Conservation (phyloP, 176 grass and related monocot genomes). For the Raddia guianensis region DNA sequence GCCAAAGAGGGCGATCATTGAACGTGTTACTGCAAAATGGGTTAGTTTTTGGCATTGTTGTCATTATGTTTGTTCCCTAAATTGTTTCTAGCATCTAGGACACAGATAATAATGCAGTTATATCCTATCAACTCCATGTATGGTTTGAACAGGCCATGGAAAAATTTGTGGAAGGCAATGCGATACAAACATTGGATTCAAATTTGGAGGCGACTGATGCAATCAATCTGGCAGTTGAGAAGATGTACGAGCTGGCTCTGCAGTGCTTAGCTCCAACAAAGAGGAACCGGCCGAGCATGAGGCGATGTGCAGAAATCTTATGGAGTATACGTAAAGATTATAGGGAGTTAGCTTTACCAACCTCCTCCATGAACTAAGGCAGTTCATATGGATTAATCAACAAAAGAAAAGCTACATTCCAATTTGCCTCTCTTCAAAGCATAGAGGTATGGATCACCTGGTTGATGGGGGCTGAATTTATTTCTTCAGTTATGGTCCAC, state of each 20-base stretch:
- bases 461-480: conserved; percentile 4
- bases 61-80: neutral
- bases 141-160: conserved; percentile 59
- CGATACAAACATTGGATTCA: conserved; percentile 63
- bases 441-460: neutral
- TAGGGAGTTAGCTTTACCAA: conserved; percentile 51
- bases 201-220: conserved; percentile 53
- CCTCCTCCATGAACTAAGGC: conserved; percentile 33
- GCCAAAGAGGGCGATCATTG: conserved; percentile 48
- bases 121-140: neutral
- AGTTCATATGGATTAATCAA: conserved; percentile 35
- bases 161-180: conserved; percentile 65
- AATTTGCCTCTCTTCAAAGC: conserved; percentile 47
- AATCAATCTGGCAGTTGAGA: conserved; percentile 56
- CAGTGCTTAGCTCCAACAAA: conserved; percentile 67
- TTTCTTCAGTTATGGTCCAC: conserved; percentile 21
- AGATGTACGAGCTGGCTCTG: conserved; percentile 64
- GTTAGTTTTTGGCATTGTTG: conserved; percentile 43
- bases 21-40: conserved; percentile 78
- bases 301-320: conserved; percentile 66
- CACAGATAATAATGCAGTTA: neutral
- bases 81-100: neutral
- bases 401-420: conserved; percentile 4
- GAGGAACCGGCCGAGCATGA: conserved; percentile 67
- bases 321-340: conserved; percentile 86